These are phyloP conservation scores for Curvularia sp. DNA, from an alignment of 2,329 filamentous ascomycete genomes.

Conservation along the genomic window DNA sequence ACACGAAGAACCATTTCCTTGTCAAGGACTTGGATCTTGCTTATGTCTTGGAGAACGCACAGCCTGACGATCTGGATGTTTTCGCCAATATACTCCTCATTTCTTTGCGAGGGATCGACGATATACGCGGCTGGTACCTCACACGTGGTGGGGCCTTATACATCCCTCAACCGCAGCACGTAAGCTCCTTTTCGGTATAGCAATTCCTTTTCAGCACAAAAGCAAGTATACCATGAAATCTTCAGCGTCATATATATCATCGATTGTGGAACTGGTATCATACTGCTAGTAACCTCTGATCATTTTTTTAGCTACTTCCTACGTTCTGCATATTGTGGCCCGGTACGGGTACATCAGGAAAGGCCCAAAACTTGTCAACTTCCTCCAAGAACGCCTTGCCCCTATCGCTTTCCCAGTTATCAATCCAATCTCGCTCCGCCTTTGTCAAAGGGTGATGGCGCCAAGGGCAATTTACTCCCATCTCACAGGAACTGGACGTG, in stretches of 20 bases:
- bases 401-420: not conserved
- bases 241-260: not conserved
- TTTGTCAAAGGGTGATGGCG: constrained; percentile 22
- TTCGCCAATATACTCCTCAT: constrained; percentile 42
- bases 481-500: constrained; percentile 16
- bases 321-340: constrained; percentile 10
- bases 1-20: constrained; percentile 37
- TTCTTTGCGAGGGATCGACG: constrained; percentile 37
- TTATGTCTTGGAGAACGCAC: constrained; percentile 29
- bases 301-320: not conserved
- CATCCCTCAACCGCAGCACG: not conserved
- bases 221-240: too few species aligned
- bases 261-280: not conserved
- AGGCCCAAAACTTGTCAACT: constrained; percentile 2
- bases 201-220: too few species aligned
- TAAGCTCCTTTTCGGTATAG: not conserved
- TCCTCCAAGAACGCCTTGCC: constrained; percentile 12
- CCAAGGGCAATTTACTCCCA: constrained; percentile 20
- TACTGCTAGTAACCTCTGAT: too few species aligned
- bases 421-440: constrained; percentile 15
- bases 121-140: constrained; percentile 42
- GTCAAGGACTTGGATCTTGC: constrained; percentile 40
- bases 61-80: constrained; percentile 38
- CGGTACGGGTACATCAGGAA: constrained; percentile 18
- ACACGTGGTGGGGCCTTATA: constrained; percentile 26